Conservation (phyloP, 805 yeast genomes). For the Wickerhamomyces mucosus region DNA sequence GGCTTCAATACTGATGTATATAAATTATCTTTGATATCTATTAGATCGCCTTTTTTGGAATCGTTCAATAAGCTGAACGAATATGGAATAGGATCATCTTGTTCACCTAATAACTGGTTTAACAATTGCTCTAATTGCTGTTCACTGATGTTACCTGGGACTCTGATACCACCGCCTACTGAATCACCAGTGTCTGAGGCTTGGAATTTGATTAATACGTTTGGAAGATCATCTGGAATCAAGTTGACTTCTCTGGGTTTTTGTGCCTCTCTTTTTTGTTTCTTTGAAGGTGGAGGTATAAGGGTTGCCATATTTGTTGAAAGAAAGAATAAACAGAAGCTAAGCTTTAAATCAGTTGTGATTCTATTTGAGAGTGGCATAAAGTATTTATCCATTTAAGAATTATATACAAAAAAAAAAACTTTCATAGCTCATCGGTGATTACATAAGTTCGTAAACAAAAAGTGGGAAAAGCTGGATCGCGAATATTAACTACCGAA, state of each 20-base stretch:
- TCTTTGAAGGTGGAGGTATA: conserved; percentile 89
- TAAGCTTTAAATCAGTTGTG: no score
- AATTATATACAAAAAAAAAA: no score
- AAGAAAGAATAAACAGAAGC: no score
- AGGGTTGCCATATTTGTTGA: conserved; percentile 70
- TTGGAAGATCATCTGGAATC: conserved; percentile 72
- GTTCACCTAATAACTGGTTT: conserved; percentile 62
- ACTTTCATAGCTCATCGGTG: no score
- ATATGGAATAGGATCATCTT: conserved; percentile 76
- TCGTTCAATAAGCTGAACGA: conserved; percentile 60
- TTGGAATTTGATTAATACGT: conserved; percentile 80
- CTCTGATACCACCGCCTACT: conserved; percentile 77
- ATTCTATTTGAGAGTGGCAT: no score
- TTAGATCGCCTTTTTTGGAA: conserved; percentile 32
- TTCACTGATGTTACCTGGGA: conserved; percentile 83
- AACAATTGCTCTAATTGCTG: conserved; percentile 81
- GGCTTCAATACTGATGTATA: conserved; percentile 81
- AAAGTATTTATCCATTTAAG: no score
- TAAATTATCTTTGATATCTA: conserved; percentile 71
- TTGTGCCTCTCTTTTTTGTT: conserved; percentile 77
- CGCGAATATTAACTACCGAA: no score
- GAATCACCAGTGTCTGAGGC: conserved; percentile 89
- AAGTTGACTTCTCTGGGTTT: conserved; percentile 65
- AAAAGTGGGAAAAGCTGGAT: no score
- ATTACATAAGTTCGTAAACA: no score